Conservation (phyloP, 2,329 filamentous ascomycete genomes). For the Ophiosphaerella narmari region DNA sequence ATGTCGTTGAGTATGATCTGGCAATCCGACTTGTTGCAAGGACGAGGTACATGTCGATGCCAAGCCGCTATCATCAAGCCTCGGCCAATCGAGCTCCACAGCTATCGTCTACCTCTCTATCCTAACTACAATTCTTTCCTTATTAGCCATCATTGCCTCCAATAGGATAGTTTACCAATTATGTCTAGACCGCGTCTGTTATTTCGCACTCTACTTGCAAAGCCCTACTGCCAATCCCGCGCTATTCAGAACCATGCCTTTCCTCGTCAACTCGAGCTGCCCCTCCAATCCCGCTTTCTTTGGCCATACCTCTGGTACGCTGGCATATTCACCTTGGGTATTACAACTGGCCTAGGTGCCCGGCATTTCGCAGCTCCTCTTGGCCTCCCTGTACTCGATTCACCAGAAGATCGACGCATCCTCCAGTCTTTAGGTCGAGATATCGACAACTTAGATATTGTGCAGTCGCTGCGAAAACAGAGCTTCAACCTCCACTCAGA, state of each 20-base stretch:
- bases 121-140: not conserved
- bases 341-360: constrained; percentile 28
- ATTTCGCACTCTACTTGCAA: constrained; percentile 12
- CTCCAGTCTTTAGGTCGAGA: constrained; percentile 31
- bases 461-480: constrained; percentile 37
- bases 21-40: not conserved
- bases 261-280: constrained; percentile 10
- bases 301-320: constrained; percentile 41
- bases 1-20: no score
- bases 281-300: constrained; percentile 30
- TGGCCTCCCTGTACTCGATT: constrained; percentile 32
- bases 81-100: constrained; percentile 19
- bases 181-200: constrained; percentile 29
- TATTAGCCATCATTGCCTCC: not conserved
- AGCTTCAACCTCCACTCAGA: constrained; percentile 30
- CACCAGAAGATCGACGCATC: constrained; percentile 33
- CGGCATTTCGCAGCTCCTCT: constrained; percentile 33
- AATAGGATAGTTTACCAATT: not conserved
- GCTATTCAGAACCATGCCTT: constrained; percentile 3
- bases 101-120: constrained; percentile 2
- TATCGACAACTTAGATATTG: constrained; percentile 38
- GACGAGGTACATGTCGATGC: constrained; percentile 3
- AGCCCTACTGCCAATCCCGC: constrained; percentile 1
- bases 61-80: constrained; percentile 32
- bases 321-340: constrained; percentile 30